phyloP scores from a whole-genome alignment of 1,139 yeast species.

The Saccharomyces hybrid region DNA sequence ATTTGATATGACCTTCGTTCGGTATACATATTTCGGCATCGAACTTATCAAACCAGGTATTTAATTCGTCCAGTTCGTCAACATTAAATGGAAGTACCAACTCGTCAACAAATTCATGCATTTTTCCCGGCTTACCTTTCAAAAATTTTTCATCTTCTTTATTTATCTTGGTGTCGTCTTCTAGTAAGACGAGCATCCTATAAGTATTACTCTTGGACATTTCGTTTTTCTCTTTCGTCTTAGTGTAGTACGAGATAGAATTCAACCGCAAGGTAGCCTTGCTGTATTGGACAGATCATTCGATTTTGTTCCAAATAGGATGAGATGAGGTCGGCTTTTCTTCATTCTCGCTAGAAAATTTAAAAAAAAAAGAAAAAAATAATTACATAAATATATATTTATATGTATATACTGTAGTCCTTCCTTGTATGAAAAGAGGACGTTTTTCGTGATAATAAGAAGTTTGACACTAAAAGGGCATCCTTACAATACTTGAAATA shows the following conservation, averaged over 20 bases:
- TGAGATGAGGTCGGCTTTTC: background rate
- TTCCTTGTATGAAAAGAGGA: background rate
- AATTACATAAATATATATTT: too few species aligned
- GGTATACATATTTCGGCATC: conserved; percentile 57
- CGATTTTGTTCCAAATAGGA: background rate
- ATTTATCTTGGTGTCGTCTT: conserved; percentile 9
- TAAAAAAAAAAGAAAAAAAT: background rate
- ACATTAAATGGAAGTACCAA: conserved; percentile 33
- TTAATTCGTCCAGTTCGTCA: conserved; percentile 52
- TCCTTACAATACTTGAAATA: background rate
- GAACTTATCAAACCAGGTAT: conserved; percentile 54
- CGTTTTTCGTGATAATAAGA: background rate
- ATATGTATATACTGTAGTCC: background rate
- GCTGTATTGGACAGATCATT: background rate
- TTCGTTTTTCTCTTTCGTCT: background rate
- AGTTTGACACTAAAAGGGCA: background rate
- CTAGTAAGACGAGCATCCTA: conserved; percentile 23
- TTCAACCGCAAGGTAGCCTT: background rate
- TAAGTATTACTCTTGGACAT: conserved; percentile 11
- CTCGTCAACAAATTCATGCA: conserved; percentile 31
- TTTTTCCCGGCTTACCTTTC: conserved; percentile 14
- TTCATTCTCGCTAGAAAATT: background rate
- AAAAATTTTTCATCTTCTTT: conserved; percentile 5
- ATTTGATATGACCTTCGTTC: conserved; percentile 58
- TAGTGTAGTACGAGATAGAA: background rate